phyloP scores from a whole-genome alignment of 495 filamentous ascomycete species.

The Astrothelium macrocarpum region DNA sequence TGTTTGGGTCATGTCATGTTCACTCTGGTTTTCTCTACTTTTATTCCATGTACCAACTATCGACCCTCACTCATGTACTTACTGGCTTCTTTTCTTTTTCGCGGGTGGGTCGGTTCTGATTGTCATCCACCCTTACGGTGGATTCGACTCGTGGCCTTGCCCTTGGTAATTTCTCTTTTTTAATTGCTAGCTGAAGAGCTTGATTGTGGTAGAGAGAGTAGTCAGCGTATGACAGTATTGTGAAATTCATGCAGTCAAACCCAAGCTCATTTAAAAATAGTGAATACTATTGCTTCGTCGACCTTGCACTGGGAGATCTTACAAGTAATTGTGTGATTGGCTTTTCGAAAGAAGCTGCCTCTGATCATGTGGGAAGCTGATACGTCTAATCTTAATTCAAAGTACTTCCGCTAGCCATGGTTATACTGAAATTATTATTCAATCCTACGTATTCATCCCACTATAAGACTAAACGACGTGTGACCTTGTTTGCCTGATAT shows the following conservation, averaged over 20 bases:
- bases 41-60: not conserved
- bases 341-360: no score
- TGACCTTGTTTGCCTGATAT: no score
- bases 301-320: no score
- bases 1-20: not conserved
- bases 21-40: slow-evolving; percentile 9
- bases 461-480: no score
- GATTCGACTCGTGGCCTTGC: slow-evolving; percentile 27
- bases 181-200: not conserved
- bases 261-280: not conserved
- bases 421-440: no score
- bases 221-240: not conserved
- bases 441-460: no score
- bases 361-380: no score
- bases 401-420: no score
- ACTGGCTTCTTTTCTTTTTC: slow-evolving; percentile 11
- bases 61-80: not conserved
- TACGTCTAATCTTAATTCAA: no score
- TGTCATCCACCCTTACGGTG: slow-evolving; percentile 20
- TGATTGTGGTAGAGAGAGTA: not conserved
- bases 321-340: no score
- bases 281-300: no score
- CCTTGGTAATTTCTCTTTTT: not conserved
- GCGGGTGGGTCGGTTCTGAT: slow-evolving; percentile 23
- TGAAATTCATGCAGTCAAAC: not conserved